Evolutionary conservation across 352 stramenopile species (phyloP), one percentile per base, ranked within the genome.

Genomic region (Phytophthora sansomeana): DNA sequence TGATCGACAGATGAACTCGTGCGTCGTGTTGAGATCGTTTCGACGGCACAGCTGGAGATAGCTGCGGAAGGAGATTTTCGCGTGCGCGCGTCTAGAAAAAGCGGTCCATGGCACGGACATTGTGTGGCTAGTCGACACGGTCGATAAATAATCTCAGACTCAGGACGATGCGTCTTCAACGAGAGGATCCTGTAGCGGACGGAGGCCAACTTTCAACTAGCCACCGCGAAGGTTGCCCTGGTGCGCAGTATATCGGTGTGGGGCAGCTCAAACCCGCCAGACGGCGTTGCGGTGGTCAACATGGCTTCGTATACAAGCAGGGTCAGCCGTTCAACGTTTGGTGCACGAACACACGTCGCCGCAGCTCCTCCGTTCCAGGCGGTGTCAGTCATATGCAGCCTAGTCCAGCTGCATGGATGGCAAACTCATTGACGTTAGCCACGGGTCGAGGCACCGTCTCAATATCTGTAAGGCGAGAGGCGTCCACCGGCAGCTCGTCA

Each of bases 381-480:
- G n/a, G n/a, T n/a, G 38, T 43, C 3, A n/a, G 38, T 43, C 38
- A 43, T 43, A 43, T 14, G 14, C 38, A 3, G 38, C 38, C 17
- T 43, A 8, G 38, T 43, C 38, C 38, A 43, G 38, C 38, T 8
- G 38, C 4, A 43, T 5, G 5, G 38, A 43, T 11, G 9, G 32
- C 32, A 10, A 36, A 36, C 13, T 36, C 3, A 7, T 36, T 36
- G 32, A 36, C 32, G 32, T 9, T 10, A 36, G 1, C 32, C 32
- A 36, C 8, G 13, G 2, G 32, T 10, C 13, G 4, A 14, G 32
- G 32, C 32, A 36, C 32, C 8, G 32, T 36, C 48, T 19, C 69
- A 39, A 54, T 48, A 47, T 36, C 13, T 36, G 32, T 13, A 36
- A 36, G 32, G 32, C n/a, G n/a, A n/a, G n/a, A n/a, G n/a, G n/a